phyloP scores from a whole-genome alignment of 2,329 filamentous ascomycete species.

The Phaeosphaeria sp. region DNA sequence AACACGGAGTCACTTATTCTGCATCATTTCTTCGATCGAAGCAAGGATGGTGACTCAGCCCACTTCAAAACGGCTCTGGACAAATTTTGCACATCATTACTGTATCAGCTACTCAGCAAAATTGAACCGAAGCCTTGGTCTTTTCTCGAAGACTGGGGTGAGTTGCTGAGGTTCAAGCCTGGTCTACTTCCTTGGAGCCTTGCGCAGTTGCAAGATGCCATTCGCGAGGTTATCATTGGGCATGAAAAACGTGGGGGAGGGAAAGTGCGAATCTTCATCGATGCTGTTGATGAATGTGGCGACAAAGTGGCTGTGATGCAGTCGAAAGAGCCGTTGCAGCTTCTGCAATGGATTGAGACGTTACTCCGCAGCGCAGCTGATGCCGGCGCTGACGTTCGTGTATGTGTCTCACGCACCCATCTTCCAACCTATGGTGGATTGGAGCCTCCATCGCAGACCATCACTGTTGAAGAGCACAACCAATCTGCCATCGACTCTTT shows the following conservation, averaged over 20 bases:
- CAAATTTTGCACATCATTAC: slow-evolving; percentile 1
- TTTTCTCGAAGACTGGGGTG: slow-evolving; percentile 3
- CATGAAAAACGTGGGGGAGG: slow-evolving; percentile 1
- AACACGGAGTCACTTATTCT: not conserved
- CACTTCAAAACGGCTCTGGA: not conserved
- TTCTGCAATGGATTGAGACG: not conserved
- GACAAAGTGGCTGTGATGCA: not conserved
- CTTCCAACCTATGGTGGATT: slow-evolving; percentile 1
- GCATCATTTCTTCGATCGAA: slow-evolving; percentile 3
- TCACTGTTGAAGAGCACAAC: slow-evolving; percentile 1
- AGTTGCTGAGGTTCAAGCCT: not conserved
- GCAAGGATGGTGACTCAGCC: not conserved
- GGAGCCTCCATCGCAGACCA: not conserved
- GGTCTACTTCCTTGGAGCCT: slow-evolving; percentile 1
- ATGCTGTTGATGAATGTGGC: not conserved
- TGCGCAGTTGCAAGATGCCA: not conserved
- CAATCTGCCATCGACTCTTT: not conserved
- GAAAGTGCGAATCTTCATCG: not conserved
- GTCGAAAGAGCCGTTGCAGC: not conserved
- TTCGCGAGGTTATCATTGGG: not conserved
- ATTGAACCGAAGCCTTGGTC: slow-evolving; percentile 5
- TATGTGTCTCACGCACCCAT: slow-evolving; percentile 1
- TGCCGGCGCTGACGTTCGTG: not conserved
- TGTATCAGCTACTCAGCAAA: slow-evolving; percentile 1
- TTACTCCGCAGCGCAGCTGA: not conserved